phyloP scores from a whole-genome alignment of 2,329 filamentous ascomycete species.

The Curvularia eragrostidis region DNA sequence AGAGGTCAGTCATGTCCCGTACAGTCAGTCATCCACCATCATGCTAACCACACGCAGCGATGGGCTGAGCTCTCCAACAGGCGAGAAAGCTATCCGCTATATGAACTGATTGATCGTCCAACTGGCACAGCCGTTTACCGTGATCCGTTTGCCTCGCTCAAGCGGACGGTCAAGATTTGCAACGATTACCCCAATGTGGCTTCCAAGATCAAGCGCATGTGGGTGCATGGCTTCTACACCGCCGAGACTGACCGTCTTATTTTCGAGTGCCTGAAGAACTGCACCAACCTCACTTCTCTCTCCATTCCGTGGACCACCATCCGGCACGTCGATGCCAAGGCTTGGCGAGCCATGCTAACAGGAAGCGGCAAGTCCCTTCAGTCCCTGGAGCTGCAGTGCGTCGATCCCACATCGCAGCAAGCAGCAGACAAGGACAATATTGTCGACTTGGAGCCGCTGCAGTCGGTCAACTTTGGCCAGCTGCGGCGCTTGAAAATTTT shows the following conservation, averaged over 20 bases:
- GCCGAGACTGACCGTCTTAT: slow-evolving; percentile 59
- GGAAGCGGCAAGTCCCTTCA: slow-evolving; percentile 54
- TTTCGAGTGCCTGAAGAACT: slow-evolving; percentile 57
- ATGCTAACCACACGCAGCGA: slow-evolving; percentile 50
- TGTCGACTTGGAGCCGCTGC: slow-evolving; percentile 54
- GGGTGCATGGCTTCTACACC: slow-evolving; percentile 63
- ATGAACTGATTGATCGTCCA: slow-evolving; percentile 57
- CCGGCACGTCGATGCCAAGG: slow-evolving; percentile 55
- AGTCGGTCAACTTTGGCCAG: slow-evolving; percentile 58
- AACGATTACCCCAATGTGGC: slow-evolving; percentile 55
- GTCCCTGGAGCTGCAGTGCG: slow-evolving; percentile 60
- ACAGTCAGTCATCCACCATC: not conserved
- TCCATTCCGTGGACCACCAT: slow-evolving; percentile 62
- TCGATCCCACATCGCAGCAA: slow-evolving; percentile 58
- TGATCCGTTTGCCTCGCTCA: slow-evolving; percentile 59
- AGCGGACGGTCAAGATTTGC: slow-evolving; percentile 57
- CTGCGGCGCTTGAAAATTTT: slow-evolving; percentile 62
- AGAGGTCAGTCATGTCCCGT: slow-evolving; percentile 37
- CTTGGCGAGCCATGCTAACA: slow-evolving; percentile 58
- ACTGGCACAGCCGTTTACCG: slow-evolving; percentile 59
- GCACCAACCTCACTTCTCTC: slow-evolving; percentile 55
- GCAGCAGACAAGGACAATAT: slow-evolving; percentile 49
- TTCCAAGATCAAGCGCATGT: slow-evolving; percentile 59
- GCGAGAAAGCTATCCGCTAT: slow-evolving; percentile 55
- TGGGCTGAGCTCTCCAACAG: slow-evolving; percentile 58